Base-by-base conservation (phyloP, 2,329 filamentous ascomycete genomes). In the Colletotrichum liriopes region DNA sequence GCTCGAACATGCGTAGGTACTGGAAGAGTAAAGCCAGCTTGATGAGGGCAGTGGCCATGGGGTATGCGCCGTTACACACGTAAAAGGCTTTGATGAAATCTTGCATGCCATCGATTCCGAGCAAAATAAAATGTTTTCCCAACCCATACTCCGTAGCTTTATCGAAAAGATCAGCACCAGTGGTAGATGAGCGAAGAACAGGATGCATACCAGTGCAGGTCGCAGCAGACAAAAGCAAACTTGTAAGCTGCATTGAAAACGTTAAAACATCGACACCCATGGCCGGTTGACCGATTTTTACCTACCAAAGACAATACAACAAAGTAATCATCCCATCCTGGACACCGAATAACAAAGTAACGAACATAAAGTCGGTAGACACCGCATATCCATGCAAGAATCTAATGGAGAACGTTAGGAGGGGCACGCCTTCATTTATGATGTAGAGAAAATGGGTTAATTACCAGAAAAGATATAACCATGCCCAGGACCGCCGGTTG, bases 1-100 rank as follows among this genome's bases (percentile, higher is more conserved):
- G 54, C 4, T 74, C 54, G 41, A 76, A 76, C 43, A 76, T 62
- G 5, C 74, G 74, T 1, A 76, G 41, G 18, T 76, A 76, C 51
- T 76, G 75, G 26, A 76, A 74, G 0, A 76, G 69, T 23, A 76
- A 29, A 20, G 75, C 75, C 47, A 76, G 45, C 47, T 76, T 76
- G 63, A 76, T 76, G 4, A 76, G 62, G 6, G 74, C 71, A 16
- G 71, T 76, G 7, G 73, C 69, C 64, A 75, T 67, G 6, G 74
- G 71, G 20, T 76, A 76, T 1, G 73, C 63, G 12, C 67, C 75
- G 39, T 75, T 75, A 1, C 70, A 69, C 23, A 76, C 51, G 14
- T 76, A 76, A 45, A 76, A 76, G 8, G 29, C 75, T 43, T 41
- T 66, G 16, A 70, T 52, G 26, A 76, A 76, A 0, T 56, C 55